Conservation (phyloP, 2,329 filamentous ascomycete genomes). For the Aspergillus piperis region DNA sequence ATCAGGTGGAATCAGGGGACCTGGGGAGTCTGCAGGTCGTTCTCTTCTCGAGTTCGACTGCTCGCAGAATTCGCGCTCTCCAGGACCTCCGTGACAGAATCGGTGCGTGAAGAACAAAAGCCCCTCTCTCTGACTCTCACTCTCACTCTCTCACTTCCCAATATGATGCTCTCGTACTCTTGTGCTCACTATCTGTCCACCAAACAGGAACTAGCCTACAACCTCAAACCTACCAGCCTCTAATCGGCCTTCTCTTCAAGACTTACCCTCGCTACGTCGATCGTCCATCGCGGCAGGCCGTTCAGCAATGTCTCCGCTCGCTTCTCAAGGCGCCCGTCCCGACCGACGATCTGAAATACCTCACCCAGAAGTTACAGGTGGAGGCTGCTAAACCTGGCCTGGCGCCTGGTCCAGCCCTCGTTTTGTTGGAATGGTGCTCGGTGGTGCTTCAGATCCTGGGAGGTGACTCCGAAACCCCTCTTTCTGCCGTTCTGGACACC, state of each 20-base stretch:
- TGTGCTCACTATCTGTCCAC: not conserved
- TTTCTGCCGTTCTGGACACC: slow-evolving; percentile 60
- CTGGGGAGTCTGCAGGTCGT: slow-evolving; percentile 42
- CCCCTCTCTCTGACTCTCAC: slow-evolving; percentile 2
- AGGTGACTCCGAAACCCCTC: slow-evolving; percentile 65
- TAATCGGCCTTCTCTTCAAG: slow-evolving; percentile 76
- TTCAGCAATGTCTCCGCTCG: slow-evolving; percentile 74
- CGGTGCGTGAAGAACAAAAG: slow-evolving; percentile 30
- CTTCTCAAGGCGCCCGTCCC: slow-evolving; percentile 65
- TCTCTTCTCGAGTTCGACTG: slow-evolving; percentile 46
- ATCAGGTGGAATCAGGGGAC: slow-evolving; percentile 46
- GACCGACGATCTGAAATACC: slow-evolving; percentile 48
- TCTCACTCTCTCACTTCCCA: not conserved
- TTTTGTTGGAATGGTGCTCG: slow-evolving; percentile 87
- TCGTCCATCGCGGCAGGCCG: slow-evolving; percentile 77
- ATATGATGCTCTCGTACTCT: slow-evolving; percentile 16
- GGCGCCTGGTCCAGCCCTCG: slow-evolving; percentile 78
- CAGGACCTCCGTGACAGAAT: slow-evolving; percentile 49
- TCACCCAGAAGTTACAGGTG: slow-evolving; percentile 67
- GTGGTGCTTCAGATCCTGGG: slow-evolving; percentile 72
- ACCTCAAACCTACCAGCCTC: slow-evolving; percentile 36
- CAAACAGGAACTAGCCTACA: slow-evolving; percentile 35
- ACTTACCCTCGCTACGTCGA: slow-evolving; percentile 89
- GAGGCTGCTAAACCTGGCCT: slow-evolving; percentile 78
- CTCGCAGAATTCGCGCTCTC: slow-evolving; percentile 43